Evolutionary conservation across 2,329 filamentous ascomycete genomes (phyloP).

Genomic region (Aphanocladium album): DNA sequence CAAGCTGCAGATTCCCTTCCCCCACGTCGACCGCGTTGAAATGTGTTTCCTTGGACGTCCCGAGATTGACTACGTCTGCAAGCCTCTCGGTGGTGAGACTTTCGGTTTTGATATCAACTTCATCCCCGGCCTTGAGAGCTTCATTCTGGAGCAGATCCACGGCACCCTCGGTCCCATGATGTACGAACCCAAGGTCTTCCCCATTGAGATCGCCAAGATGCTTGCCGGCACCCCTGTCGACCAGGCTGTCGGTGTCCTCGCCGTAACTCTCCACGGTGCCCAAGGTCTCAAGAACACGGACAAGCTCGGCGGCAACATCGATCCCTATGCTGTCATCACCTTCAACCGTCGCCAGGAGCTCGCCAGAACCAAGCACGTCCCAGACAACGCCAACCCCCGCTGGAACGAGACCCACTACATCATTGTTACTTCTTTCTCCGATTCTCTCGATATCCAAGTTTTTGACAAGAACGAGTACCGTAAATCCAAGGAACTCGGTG

Average conservation of each 20-base stretch:
- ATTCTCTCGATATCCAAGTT: constrained; percentile 76
- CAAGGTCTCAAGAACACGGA: constrained; percentile 92
- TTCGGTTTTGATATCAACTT: constrained; percentile 99
- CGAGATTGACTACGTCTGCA: constrained; percentile 94
- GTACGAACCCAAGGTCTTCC: constrained; percentile 97
- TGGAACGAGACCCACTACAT: constrained; percentile 98
- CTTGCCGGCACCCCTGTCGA: constrained; percentile 89
- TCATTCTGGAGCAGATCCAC: constrained; percentile 96
- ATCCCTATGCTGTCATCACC: constrained; percentile 82
- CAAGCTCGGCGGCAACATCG: constrained; percentile 84
- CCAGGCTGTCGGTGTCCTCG: constrained; percentile 90
- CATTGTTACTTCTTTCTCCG: constrained; percentile 85
- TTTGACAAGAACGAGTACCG: constrained; percentile 94
- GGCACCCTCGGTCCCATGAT: constrained; percentile 93
- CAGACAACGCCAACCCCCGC: constrained; percentile 77
- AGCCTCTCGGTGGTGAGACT: constrained; percentile 89
- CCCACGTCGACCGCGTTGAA: constrained; percentile 89
- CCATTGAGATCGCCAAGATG: constrained; percentile 98
- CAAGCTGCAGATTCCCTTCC: constrained; percentile 93
- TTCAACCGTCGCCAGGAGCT: constrained; percentile 78
- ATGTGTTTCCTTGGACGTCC: constrained; percentile 91
- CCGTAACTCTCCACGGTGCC: constrained; percentile 84
- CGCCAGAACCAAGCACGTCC: constrained; percentile 81
- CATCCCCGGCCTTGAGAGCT: constrained; percentile 86
- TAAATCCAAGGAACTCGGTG: constrained; percentile 92